Base-by-base conservation (phyloP, 306 rosid species). In the Parietaria judaica region DNA sequence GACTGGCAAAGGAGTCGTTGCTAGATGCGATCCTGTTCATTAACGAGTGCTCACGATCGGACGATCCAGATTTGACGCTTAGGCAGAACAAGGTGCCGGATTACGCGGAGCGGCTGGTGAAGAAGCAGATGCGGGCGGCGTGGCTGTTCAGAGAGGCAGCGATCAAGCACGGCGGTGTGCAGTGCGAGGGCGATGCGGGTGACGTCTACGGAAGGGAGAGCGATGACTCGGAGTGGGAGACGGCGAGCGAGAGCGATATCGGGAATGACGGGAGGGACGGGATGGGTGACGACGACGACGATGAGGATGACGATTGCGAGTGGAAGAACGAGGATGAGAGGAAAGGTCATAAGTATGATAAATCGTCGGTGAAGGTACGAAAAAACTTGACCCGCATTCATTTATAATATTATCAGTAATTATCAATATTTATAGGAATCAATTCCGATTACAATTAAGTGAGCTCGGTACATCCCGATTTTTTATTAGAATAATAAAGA, bases 201-300 rank as follows among this genome's bases (percentile, higher is more conserved):
- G 94, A 84, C 56, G 38, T 86, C 38, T 92, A 82, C 80, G 96
- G 94, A 62, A 86, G 76, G 41, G 95, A 84, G 63, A 82, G 82
- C 34, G 99, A 94, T 76, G 97, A 88, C 74, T 94, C 99, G 4
- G 99, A 94, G 71, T 94, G 99, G 99, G 99, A 94, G 81, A 94
- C 99, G 1, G 99, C 99, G 14, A 94, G 99, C 70, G 99, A 94
- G 79, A 94, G 99, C 43, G 99, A 94, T 81, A 79, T 81, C 57
- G 99, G 95, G 61, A 88, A 84, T 68, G 97, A 86, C 76, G 92
- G 95, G 72, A 82, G 86, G 70, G 86, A 84, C 65, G 84, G 76
- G 51, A 90, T 88, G 84, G 95, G 81, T 6, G 98, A 85, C 1
- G 91, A 81, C 1, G 96, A 84, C 0, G 90, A 78, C 3, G 96